Evolutionary conservation across 2,329 filamentous ascomycete genomes (phyloP), one percentile per base, ranked within the genome.

Genomic region (Penicillium oxalicum): DNA sequence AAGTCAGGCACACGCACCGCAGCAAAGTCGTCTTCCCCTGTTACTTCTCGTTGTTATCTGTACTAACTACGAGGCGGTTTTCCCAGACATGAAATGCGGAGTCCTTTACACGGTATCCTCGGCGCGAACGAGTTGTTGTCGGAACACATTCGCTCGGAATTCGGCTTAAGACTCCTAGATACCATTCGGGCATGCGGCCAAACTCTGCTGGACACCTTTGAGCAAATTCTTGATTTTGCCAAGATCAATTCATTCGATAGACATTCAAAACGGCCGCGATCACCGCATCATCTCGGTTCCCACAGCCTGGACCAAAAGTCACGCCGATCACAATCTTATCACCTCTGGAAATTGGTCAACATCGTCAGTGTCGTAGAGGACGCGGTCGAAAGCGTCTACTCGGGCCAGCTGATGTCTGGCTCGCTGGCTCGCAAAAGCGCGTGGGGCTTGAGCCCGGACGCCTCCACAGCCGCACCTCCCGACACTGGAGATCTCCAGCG

Each of bases 311-410:
- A 33, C 54, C 9, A 56, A 50, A 40, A 49, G 47, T 7, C 45
- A 60, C 32, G 64, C 44, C 59, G 56, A 32, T 55, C 62, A 9
- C 44, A 42, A 1, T 47, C 51, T n/a, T 45, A 47, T 3, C 35
- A 38, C 34, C 45, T 53, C 24, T n/a, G 52, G 9, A 52, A 49
- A 61, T 62, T 4, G 51, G 58, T 6, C 54, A 69, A 76, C 45
- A 57, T 78, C 1, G 68, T 71, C 29, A 58, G 70, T 3, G 54
- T 78, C 8, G 70, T 75, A 0, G 77, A 79, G 58, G 77, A 79
- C 51, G 76, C 77, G 0, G 71, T 77, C 4, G 77, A 80, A 49
- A 77, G 77, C 1, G 75, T 79, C 4, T 75, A 67, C 55, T 56
- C 67, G 69, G 43, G 77, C 66, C 36, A 61, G 62, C n/a, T 61